Percentiles rank a stretch among this genome's conserved stretches.
phyloP scores from a whole-genome alignment of 1,284 basidiomycete species.

The Cerioporus squamosus region DNA sequence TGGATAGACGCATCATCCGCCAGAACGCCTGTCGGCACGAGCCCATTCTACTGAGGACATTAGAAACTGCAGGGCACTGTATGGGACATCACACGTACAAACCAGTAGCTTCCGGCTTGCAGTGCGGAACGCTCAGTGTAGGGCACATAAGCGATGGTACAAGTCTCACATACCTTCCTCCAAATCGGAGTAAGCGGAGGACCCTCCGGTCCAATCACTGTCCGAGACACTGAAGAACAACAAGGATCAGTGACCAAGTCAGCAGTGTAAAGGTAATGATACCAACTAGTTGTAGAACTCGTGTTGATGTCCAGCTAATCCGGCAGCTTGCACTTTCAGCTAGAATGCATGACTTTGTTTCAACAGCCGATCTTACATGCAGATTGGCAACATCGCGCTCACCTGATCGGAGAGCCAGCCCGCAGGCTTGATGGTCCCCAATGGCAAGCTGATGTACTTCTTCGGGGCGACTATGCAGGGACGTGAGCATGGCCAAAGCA shows the following conservation, averaged over 20 bases:
- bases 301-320: constrained; percentile 57
- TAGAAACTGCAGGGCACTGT: not conserved
- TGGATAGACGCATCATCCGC: constrained; percentile 48
- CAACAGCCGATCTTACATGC: not conserved
- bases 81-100: constrained; percentile 47
- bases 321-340: constrained; percentile 56
- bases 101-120: constrained; percentile 62
- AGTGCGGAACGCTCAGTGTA: not conserved
- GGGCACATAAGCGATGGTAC: not conserved
- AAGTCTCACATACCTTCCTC: constrained; percentile 50
- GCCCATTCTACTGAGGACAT: constrained; percentile 45
- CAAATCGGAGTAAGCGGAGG: constrained; percentile 52
- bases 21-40: constrained; percentile 53
- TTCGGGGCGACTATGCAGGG: constrained; percentile 47
- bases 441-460: constrained; percentile 49
- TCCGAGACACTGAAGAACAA: constrained; percentile 44
- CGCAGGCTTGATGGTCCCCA: constrained; percentile 49
- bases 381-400: constrained; percentile 1
- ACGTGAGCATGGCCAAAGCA: too few species aligned
- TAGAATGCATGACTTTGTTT: constrained; percentile 18
- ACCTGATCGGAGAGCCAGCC: constrained; percentile 60
- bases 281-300: constrained; percentile 59
- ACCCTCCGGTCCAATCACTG: constrained; percentile 58
- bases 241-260: not conserved
- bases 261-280: not conserved